A percentile compares a stretch with the other conserved stretches of the same genome.
These are phyloP conservation scores for Phytopythium kandeliae DNA, from an alignment of 352 stramenopile species.

Conservation along the genomic window DNA sequence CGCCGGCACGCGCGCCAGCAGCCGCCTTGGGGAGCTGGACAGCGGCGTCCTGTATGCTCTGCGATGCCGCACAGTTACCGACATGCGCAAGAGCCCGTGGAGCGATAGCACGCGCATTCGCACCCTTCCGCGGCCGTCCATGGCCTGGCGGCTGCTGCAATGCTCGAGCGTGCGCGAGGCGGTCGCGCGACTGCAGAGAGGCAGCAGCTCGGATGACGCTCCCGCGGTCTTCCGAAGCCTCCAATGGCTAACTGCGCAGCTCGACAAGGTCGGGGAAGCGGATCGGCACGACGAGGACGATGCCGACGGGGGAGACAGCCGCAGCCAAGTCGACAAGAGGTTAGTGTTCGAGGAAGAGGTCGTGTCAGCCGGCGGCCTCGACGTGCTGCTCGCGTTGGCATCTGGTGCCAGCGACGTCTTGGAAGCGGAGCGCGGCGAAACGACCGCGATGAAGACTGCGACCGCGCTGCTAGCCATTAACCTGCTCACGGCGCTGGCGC, in stretches of 20 bases:
- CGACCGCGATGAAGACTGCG: neutral
- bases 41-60: slow-evolving; percentile 42
- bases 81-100: slow-evolving; percentile 49
- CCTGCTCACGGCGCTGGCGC: slow-evolving; percentile 22
- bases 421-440: neutral
- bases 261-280: slow-evolving; percentile 21
- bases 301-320: slow-evolving; percentile 3
- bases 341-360: slow-evolving; percentile 26
- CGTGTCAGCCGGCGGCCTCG: slow-evolving; percentile 15
- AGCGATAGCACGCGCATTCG: slow-evolving; percentile 39
- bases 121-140: slow-evolving; percentile 40
- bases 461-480: slow-evolving; percentile 20
- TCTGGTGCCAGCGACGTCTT: slow-evolving; percentile 11
- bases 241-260: slow-evolving; percentile 45
- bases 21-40: slow-evolving; percentile 24
- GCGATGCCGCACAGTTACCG: slow-evolving; percentile 40
- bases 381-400: slow-evolving; percentile 17
- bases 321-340: slow-evolving; percentile 11
- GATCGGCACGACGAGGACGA: slow-evolving; percentile 18
- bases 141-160: slow-evolving; percentile 50
- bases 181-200: slow-evolving; percentile 22
- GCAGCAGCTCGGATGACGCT: slow-evolving; percentile 17
- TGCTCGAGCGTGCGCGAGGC: slow-evolving; percentile 44
- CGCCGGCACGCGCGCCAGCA: slow-evolving; percentile 18
- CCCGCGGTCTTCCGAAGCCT: slow-evolving; percentile 27